These are phyloP conservation scores for Lachancea dasiensis DNA, from an alignment of 805 yeast species.

Conservation along the genomic window DNA sequence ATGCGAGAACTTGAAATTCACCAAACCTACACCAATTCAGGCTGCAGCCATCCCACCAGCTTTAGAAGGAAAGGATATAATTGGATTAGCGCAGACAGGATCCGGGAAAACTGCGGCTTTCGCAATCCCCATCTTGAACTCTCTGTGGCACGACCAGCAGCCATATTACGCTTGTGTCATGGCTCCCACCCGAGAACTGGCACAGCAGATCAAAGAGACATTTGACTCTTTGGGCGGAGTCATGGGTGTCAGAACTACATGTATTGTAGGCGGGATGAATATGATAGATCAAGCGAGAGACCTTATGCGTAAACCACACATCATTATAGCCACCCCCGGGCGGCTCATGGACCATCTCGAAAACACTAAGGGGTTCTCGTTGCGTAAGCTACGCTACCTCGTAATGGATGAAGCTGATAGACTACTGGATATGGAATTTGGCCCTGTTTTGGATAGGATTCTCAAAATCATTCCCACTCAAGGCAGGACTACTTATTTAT, in stretches of 20 bases:
- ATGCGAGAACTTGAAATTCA: constrained; percentile 64
- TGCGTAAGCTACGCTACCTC: constrained; percentile 69
- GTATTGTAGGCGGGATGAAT: constrained; percentile 97
- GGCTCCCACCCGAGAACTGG: constrained; percentile 82
- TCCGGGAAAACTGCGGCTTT: constrained; percentile 98
- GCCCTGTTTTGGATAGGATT: constrained; percentile 86
- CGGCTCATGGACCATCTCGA: constrained; percentile 90
- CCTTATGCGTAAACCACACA: constrained; percentile 87
- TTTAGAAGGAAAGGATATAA: constrained; percentile 81
- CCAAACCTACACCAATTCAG: constrained; percentile 91
- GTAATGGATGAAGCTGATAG: constrained; percentile 98
- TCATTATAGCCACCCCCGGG: constrained; percentile 94
- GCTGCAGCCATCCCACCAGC: constrained; percentile 88
- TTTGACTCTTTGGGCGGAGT: constrained; percentile 87
- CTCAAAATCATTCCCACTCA: constrained; percentile 77
- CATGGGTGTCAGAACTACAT: constrained; percentile 88
- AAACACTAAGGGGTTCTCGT: constrained; percentile 81
- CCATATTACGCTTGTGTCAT: constrained; percentile 86
- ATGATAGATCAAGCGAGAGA: constrained; percentile 97
- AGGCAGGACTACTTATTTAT: constrained; percentile 72
- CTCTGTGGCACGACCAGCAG: constrained; percentile 80
- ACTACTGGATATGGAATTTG: constrained; percentile 91
- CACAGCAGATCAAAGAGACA: constrained; percentile 85
- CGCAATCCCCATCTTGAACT: constrained; percentile 90
- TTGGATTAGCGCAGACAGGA: constrained; percentile 96